Conservation (phyloP, 345 rosid genomes). For the Eucalyptus victrix region DNA sequence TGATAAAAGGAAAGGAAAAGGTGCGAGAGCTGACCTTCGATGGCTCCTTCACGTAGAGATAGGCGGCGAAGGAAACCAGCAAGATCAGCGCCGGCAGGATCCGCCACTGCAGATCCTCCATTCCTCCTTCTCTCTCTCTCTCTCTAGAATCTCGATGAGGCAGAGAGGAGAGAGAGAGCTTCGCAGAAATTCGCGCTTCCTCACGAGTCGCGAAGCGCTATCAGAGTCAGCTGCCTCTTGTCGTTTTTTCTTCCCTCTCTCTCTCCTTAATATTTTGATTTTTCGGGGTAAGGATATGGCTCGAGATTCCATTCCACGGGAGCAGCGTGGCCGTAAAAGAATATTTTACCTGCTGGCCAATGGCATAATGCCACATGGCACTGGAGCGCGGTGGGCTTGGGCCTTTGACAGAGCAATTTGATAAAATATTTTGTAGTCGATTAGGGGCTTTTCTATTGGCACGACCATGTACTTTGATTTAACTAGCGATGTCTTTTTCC, state of each 20-base stretch:
- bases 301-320: not conserved
- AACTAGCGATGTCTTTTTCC: not conserved
- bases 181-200: not conserved
- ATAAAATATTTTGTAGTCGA: not conserved
- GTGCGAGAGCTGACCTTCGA: conserved; percentile 15
- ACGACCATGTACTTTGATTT: not conserved
- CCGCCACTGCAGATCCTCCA: conserved; percentile 39
- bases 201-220: not conserved
- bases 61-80: conserved; percentile 20
- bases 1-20: not conserved
- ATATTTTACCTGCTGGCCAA: not conserved
- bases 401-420: not conserved
- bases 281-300: not conserved
- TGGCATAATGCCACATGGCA: not conserved
- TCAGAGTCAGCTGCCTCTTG: not conserved
- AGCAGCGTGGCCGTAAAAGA: not conserved
- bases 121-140: not conserved
- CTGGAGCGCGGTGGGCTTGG: too few relatives aligned
- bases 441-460: not conserved
- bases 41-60: conserved; percentile 22
- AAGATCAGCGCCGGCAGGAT: conserved; percentile 40
- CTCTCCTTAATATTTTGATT: not conserved
- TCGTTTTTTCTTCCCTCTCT: not conserved
- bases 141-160: not conserved
- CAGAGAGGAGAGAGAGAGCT: not conserved